Percentiles rank a stretch among this genome's conserved stretches.
Evolutionary conservation across 2,329 filamentous ascomycete species (phyloP).

Genomic region (Fusarium luffae): DNA sequence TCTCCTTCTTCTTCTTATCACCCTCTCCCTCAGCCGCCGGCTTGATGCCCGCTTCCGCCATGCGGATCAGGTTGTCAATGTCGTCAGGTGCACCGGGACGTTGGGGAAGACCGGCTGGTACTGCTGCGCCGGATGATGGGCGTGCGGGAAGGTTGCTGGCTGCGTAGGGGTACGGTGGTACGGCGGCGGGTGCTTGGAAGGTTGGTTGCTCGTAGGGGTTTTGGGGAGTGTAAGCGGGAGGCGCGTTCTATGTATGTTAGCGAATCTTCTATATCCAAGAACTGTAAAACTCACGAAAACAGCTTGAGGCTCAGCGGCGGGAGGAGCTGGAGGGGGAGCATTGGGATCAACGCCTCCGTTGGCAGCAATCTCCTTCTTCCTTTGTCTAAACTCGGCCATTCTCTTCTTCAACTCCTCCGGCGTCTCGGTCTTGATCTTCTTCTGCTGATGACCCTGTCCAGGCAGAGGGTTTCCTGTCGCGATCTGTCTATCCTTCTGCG

Average conservation of each 20-base stretch:
- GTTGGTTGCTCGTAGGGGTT: slow-evolving; percentile 22
- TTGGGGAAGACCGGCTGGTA: slow-evolving; percentile 56
- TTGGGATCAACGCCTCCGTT: slow-evolving; percentile 57
- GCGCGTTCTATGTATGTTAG: slow-evolving; percentile 51
- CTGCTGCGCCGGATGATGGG: slow-evolving; percentile 52
- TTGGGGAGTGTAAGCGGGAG: slow-evolving; percentile 51
- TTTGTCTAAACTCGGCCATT: slow-evolving; percentile 79
- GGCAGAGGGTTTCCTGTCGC: slow-evolving; percentile 86
- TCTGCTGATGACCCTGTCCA: slow-evolving; percentile 64
- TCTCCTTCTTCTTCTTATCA: slow-evolving; percentile 75
- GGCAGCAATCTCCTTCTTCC: slow-evolving; percentile 67
- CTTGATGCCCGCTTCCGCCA: slow-evolving; percentile 71
- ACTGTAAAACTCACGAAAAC: slow-evolving; percentile 64
- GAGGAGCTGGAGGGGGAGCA: slow-evolving; percentile 26
- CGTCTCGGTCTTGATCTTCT: slow-evolving; percentile 79
- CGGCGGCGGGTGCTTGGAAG: slow-evolving; percentile 35
- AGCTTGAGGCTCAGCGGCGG: slow-evolving; percentile 59
- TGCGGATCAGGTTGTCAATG: slow-evolving; percentile 73
- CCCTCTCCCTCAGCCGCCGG: slow-evolving; percentile 56
- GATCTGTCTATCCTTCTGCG: slow-evolving; percentile 83
- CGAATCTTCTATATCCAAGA: neutral
- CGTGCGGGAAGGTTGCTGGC: slow-evolving; percentile 59
- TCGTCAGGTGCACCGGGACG: slow-evolving; percentile 62
- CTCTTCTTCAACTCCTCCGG: slow-evolving; percentile 83
- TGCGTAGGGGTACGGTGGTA: slow-evolving; percentile 50